phyloP scores from a whole-genome alignment of 352 stramenopile species.

The Bremia lactucae region DNA sequence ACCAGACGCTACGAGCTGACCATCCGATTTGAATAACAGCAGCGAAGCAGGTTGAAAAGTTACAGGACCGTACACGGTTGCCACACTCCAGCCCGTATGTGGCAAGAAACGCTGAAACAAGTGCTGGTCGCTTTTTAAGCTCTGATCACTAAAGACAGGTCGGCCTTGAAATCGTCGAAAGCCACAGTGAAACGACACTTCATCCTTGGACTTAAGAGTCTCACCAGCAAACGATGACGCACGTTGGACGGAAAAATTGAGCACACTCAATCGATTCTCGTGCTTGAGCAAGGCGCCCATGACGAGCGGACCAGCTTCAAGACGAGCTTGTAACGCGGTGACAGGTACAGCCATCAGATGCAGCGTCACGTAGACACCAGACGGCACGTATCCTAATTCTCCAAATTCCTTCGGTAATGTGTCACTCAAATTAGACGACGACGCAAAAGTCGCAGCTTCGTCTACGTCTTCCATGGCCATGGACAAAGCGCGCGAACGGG shows the following conservation, averaged over 20 bases:
- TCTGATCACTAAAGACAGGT: slow-evolving; percentile 96
- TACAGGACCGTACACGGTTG: slow-evolving; percentile 85
- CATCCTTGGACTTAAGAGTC: slow-evolving; percentile 94
- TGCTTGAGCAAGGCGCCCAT: slow-evolving; percentile 88
- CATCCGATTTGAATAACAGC: slow-evolving; percentile 85
- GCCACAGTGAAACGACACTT: slow-evolving; percentile 92
- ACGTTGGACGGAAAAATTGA: slow-evolving; percentile 94
- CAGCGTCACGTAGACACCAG: slow-evolving; percentile 89
- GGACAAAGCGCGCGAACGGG: slow-evolving; percentile 46
- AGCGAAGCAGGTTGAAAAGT: slow-evolving; percentile 95
- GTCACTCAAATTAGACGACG: slow-evolving; percentile 15
- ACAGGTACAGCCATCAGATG: slow-evolving; percentile 65
- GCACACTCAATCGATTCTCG: slow-evolving; percentile 95
- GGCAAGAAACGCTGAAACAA: slow-evolving; percentile 97
- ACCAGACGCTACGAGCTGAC: slow-evolving; percentile 89
- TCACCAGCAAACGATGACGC: slow-evolving; percentile 53
- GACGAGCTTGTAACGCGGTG: slow-evolving; percentile 37
- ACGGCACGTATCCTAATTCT: slow-evolving; percentile 82
- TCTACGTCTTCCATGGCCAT: slow-evolving; percentile 72
- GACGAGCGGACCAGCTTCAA: slow-evolving; percentile 51
- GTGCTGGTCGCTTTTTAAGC: slow-evolving; percentile 98
- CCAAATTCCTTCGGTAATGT: slow-evolving; percentile 40
- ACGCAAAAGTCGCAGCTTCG: slow-evolving; percentile 23
- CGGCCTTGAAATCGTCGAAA: slow-evolving; percentile 90
- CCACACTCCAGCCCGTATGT: slow-evolving; percentile 83